A percentile compares a stretch with the other conserved stretches of the same genome.
Conservation (phyloP, 73 alveolate species). For the Tetrahymena elliotti region DNA sequence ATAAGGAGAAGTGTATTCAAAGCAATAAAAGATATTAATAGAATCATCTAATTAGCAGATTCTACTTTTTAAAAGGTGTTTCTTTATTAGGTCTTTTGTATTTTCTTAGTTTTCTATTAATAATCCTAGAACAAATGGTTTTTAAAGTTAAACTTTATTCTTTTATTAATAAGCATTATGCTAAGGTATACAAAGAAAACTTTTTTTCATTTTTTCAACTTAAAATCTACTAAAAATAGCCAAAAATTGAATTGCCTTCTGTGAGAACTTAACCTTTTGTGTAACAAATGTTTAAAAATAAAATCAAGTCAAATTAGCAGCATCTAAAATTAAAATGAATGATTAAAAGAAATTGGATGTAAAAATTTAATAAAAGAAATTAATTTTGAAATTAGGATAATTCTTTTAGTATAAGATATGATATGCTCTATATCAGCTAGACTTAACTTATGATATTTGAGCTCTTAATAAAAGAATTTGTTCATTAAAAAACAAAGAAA, state of each 20-base stretch:
- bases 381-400: too few species aligned
- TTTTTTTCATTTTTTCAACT: too few species aligned
- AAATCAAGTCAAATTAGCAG: not conserved
- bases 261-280: too few species aligned
- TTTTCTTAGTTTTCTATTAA: not conserved
- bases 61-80: not conserved
- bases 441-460: not conserved
- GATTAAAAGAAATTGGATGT: not conserved
- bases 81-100: too few species aligned
- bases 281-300: too few species aligned
- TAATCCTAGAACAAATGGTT: not conserved
- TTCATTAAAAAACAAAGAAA: not conserved
- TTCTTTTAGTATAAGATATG: not conserved
- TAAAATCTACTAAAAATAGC: too few species aligned
- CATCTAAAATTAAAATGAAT: not conserved
- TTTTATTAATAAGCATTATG: too few species aligned
- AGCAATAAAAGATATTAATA: not conserved
- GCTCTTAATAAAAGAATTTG: not conserved
- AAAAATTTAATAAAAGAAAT: not conserved
- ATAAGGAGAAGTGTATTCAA: not conserved
- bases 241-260: too few species aligned
- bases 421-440: not conserved
- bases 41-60: not conserved
- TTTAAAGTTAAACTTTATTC: not conserved
- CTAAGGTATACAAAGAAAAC: too few species aligned